Evolutionary conservation across 805 yeast genomes (phyloP), one percentile per base, ranked within the genome.

Genomic region (Metschnikowia picachoensis): DNA sequence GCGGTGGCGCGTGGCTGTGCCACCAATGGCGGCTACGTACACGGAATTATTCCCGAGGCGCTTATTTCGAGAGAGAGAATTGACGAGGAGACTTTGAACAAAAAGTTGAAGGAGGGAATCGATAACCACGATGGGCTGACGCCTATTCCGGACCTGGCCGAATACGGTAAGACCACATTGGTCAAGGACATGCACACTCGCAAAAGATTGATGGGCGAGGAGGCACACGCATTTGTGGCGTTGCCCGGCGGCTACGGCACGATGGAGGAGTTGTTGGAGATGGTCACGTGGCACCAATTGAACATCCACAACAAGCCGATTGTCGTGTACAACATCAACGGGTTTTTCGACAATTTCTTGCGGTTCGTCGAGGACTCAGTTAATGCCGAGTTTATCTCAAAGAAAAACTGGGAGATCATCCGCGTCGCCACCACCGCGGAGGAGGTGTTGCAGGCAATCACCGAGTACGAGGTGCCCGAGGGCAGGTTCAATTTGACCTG

Each of bases 191-290:
- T 89, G 96, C 96, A 89, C 67, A 84, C 94, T 3, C 77, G 96
- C 62, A 89, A 89, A 72, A 76, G 82, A 62, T 57, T 85, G 72
- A 89, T 89, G 96, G 95, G 90, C 28, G 76, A 78, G 59, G 91
- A 85, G 63, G 83, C 92, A n/a, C 81, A 81, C 55, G 95, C 92
- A 0, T 89, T 89, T 65, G 79, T 89, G 37, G 95, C 96, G 0
- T 74, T 89, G 69, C 96, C 96, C 12, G 96, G 96, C 51, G 96
- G 96, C 2, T 88, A 82, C 62, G 96, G 96, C 41, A 88, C 95
- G 8, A 67, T 87, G 60, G 96, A 89, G 66, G 96, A 89, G 67
- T 73, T 89, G 51, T 82, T 88, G 83, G 96, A 89, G 70, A 85
- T 87, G 45, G 85, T 85, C 48, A 89, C 96, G 4, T 89, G 96